Conservation (phyloP, 2,329 filamentous ascomycete genomes). For the Trichoderma koningii region DNA sequence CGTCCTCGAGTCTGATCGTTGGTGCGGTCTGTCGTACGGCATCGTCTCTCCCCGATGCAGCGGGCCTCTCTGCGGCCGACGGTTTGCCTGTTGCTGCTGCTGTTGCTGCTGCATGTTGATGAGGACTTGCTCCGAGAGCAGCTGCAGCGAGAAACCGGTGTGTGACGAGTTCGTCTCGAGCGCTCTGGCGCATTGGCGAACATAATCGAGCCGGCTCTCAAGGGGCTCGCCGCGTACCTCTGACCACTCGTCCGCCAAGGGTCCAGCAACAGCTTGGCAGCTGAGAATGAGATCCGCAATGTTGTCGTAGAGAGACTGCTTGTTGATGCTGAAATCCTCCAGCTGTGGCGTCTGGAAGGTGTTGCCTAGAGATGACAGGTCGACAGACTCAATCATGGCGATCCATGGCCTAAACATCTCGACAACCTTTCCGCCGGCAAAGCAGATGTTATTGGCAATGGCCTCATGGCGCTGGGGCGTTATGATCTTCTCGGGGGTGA, state of each 20-base stretch:
- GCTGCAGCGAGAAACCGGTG: conserved; percentile 82
- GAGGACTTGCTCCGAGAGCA: conserved; percentile 80
- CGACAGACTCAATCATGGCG: conserved; percentile 85
- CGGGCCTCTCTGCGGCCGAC: conserved; percentile 49
- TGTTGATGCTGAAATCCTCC: conserved; percentile 83
- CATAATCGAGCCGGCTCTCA: conserved; percentile 80
- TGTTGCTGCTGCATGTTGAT: conserved; percentile 50
- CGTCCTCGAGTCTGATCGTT: conserved; percentile 57
- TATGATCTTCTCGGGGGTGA: conserved; percentile 77
- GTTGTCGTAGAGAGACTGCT: conserved; percentile 91
- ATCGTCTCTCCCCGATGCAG: conserved; percentile 61
- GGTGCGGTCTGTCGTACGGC: conserved; percentile 57
- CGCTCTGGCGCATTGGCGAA: conserved; percentile 74
- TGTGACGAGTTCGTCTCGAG: conserved; percentile 86
- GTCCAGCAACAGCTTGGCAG: conserved; percentile 89
- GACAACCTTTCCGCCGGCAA: conserved; percentile 74
- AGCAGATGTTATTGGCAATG: conserved; percentile 80
- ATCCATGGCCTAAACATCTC: conserved; percentile 92
- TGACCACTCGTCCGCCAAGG: conserved; percentile 92
- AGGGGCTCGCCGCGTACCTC: conserved; percentile 87
- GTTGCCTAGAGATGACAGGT: conserved; percentile 76
- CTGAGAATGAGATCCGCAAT: conserved; percentile 85
- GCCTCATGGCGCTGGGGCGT: conserved; percentile 75
- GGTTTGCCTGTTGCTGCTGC: conserved; percentile 48
- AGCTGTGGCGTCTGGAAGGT: conserved; percentile 82